Conservation (phyloP, 768 basidiomycete species). For the Coprinellus aureogranulatus region DNA sequence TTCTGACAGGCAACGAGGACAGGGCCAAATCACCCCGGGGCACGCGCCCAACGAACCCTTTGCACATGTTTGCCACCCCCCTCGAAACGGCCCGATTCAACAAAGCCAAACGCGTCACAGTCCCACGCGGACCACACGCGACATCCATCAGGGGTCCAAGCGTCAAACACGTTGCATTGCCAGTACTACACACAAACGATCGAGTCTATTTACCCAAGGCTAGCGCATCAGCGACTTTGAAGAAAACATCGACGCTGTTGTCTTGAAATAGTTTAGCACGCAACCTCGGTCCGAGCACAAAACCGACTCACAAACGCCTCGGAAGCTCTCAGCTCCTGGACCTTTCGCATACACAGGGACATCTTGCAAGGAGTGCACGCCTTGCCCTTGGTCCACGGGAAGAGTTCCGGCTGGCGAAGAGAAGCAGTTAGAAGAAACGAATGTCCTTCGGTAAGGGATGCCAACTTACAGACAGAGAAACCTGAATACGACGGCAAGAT, state of each 20-base stretch:
- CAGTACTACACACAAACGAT: too few species aligned
- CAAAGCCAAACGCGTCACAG: constrained; percentile 1
- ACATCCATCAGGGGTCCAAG: background rate
- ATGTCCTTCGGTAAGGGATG: too few species aligned
- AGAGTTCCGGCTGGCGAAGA: constrained; percentile 31
- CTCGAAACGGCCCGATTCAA: constrained; percentile 1
- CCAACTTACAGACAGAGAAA: constrained; percentile 28
- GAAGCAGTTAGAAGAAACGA: background rate
- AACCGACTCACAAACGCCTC: constrained; percentile 38
- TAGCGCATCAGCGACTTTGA: constrained; percentile 39
- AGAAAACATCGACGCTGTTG: constrained; percentile 44
- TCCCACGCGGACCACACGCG: background rate
- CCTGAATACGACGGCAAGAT: constrained; percentile 16
- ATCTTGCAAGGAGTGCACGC: constrained; percentile 42
- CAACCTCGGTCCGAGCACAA: background rate
- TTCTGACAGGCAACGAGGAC: background rate
- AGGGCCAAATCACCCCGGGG: background rate
- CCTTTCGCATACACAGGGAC: constrained; percentile 46
- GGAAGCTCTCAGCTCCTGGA: constrained; percentile 40
- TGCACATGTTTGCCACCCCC: constrained; percentile 8
- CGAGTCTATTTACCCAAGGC: constrained; percentile 16
- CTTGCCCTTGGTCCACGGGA: constrained; percentile 31
- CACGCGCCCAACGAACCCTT: constrained; percentile 13
- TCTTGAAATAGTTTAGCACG: constrained; percentile 21
- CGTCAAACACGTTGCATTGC: too few species aligned